These are phyloP conservation scores for Paraconiothyrium sp. DNA, from an alignment of 2,329 filamentous ascomycete species.

Conservation along the genomic window DNA sequence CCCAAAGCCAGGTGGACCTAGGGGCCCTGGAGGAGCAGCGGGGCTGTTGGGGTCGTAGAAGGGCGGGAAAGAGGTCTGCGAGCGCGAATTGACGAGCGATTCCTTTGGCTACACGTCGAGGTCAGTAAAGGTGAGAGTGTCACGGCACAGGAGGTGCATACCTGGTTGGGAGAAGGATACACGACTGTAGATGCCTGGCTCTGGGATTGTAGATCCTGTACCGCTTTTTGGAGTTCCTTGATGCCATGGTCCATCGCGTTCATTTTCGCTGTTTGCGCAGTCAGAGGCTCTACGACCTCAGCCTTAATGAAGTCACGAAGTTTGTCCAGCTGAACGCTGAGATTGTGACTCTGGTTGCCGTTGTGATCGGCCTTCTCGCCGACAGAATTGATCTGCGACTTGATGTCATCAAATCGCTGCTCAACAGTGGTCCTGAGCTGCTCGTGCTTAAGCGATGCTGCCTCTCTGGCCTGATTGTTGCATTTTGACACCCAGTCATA, in stretches of 20 bases:
- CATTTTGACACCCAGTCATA: constrained; percentile 35
- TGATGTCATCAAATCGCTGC: constrained; percentile 37
- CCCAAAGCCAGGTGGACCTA: background rate
- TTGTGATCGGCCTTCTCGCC: constrained; percentile 33
- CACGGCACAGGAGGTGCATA: background rate
- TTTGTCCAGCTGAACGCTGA: constrained; percentile 37
- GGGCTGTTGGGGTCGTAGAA: constrained; percentile 28
- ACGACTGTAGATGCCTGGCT: constrained; percentile 20
- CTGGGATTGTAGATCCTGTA: constrained; percentile 37
- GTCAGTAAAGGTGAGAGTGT: constrained; percentile 1
- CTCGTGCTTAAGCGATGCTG: constrained; percentile 30
- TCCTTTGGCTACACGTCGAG: constrained; percentile 11
- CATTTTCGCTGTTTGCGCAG: constrained; percentile 37
- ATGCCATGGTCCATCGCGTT: constrained; percentile 34
- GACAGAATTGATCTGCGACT: constrained; percentile 33
- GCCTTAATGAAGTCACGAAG: constrained; percentile 38
- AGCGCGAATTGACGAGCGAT: constrained; percentile 30
- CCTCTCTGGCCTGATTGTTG: constrained; percentile 24
- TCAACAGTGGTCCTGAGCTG: constrained; percentile 30
- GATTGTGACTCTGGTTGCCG: constrained; percentile 29
- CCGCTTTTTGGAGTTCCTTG: constrained; percentile 36
- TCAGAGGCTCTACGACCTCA: constrained; percentile 35
- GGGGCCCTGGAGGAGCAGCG: constrained; percentile 20
- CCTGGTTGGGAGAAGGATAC: constrained; percentile 18
- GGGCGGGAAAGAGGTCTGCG: constrained; percentile 33